Evolutionary conservation across 2,329 filamentous ascomycete genomes (phyloP).

Genomic region (Pezicula carpinea): DNA sequence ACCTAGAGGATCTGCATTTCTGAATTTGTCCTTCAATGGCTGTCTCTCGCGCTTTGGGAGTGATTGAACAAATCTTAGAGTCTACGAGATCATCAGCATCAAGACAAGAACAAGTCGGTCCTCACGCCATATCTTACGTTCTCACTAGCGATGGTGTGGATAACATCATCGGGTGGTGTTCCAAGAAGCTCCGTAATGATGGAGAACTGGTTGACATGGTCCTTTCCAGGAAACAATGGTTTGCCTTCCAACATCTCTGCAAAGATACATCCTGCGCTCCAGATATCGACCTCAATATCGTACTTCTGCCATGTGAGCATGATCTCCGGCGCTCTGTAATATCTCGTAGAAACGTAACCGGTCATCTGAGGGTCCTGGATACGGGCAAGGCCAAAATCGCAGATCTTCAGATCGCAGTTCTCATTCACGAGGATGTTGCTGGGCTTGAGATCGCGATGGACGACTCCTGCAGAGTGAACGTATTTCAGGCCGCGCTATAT

Average conservation of each 20-base stretch:
- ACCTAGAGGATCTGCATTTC: conserved; percentile 86
- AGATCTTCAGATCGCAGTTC: conserved; percentile 99
- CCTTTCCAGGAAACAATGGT: conserved; percentile 96
- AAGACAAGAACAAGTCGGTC: conserved; percentile 1
- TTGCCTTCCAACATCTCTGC: conserved; percentile 99
- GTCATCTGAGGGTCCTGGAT: conserved; percentile 99
- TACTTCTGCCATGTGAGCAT: conserved; percentile 99
- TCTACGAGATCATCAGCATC: conserved; percentile 48
- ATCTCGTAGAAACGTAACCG: conserved; percentile 95
- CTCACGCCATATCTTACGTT: conserved; percentile 58
- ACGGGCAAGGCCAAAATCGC: conserved; percentile 94
- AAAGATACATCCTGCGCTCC: conserved; percentile 98
- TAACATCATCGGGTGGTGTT: conserved; percentile 96
- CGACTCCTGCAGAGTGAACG: conserved; percentile 95
- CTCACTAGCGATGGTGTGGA: conserved; percentile 96
- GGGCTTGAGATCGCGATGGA: conserved; percentile 95
- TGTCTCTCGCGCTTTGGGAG: conserved; percentile 91
- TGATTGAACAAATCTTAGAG: conserved; percentile 93
- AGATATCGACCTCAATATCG: conserved; percentile 97
- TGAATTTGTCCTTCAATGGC: conserved; percentile 84
- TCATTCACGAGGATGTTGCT: conserved; percentile 99
- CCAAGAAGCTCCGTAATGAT: conserved; percentile 98
- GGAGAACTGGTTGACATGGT: conserved; percentile 99
- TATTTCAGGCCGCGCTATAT: conserved; percentile 91
- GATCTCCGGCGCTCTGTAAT: conserved; percentile 97